Percentiles rank a stretch among this genome's conserved stretches.
Conservation (phyloP, 805 yeast genomes). For the Tetrapisispora arboricola region DNA sequence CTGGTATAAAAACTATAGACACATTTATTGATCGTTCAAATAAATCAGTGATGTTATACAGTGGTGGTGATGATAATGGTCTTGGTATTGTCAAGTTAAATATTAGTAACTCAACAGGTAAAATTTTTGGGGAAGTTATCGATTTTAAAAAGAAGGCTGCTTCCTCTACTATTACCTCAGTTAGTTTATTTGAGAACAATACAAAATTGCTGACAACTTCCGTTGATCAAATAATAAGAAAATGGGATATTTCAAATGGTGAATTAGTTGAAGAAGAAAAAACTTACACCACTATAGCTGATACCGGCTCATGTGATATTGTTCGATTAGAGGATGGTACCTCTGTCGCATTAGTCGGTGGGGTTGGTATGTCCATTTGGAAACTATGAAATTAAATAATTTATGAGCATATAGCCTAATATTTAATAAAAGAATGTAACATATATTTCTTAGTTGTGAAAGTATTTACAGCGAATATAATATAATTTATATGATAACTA, state of each 20-base stretch:
- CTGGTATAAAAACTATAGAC: constrained; percentile 64
- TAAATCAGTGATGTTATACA: constrained; percentile 32
- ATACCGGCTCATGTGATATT: constrained; percentile 66
- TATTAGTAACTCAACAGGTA: constrained; percentile 12
- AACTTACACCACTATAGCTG: constrained; percentile 74
- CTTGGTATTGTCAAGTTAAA: constrained; percentile 35
- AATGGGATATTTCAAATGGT: constrained; percentile 42
- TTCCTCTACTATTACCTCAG: constrained; percentile 74
- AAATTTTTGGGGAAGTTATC: constrained; percentile 17
- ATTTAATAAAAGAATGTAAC: not conserved
- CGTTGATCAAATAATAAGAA: constrained; percentile 69
- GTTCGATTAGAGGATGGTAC: constrained; percentile 21
- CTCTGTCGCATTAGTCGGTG: constrained; percentile 49
- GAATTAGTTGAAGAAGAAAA: constrained; percentile 29
- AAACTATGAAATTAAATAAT: constrained; percentile 4
- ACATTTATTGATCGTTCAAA: constrained; percentile 12
- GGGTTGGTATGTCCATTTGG: constrained; percentile 69
- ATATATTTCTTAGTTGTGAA: not conserved
- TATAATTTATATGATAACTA: not conserved
- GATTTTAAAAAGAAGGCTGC: constrained; percentile 52
- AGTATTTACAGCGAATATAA: constrained; percentile 2
- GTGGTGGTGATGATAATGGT: constrained; percentile 95
- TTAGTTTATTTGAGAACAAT: constrained; percentile 30
- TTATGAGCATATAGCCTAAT: too few species aligned
- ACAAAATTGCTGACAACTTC: constrained; percentile 49